Base-by-base conservation (phyloP, 345 rosid genomes). In the Carallia brachiata region DNA sequence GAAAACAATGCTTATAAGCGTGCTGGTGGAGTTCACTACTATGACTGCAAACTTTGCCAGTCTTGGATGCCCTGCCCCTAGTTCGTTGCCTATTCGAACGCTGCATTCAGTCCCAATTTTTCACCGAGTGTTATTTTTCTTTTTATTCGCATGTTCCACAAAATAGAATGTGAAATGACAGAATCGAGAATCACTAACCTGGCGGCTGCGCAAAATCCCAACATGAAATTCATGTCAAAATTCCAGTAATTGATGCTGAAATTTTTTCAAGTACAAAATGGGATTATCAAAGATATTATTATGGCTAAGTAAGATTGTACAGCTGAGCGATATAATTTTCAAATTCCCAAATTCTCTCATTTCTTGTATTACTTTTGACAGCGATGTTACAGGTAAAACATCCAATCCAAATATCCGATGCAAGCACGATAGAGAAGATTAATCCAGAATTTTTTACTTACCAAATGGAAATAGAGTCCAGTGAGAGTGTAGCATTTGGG, bases 381-480 rank as follows among this genome's bases (percentile, higher is more conserved):
- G 23, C 23, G 23, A 23, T 23, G 23, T 23, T 23, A 23, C 23
- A 23, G 0, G 23, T 23, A 23, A 23, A 23, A 23, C 23, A 23
- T 23, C 23, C 23, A 23, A 23, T 23, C 23, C 23, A 23, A 23
- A 23, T 23, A 23, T 23, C 23, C 23, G 23, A 23, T 23, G 23
- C 23, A 23, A 23, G 23, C 23, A 23, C 23, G 23, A 23, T 23
- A 23, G 23, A 23, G 23, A 23, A 23, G 23, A 23, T 23, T 23
- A 23, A 23, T 23, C 23, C 23, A 23, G 23, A 23, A 23, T 23
- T 4, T 32, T 32, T 1, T 1, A 53, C 69, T 50, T 86, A 91
- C 98, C 97, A 91, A 8, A 95, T 90, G 52, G 97, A 90, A 75
- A 90, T 76, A 30, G 99, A 85, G 72, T 90, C 97, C 2, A 95